Conservation (phyloP, 164 flowering plant species). For the Magnolia changhungtana region DNA sequence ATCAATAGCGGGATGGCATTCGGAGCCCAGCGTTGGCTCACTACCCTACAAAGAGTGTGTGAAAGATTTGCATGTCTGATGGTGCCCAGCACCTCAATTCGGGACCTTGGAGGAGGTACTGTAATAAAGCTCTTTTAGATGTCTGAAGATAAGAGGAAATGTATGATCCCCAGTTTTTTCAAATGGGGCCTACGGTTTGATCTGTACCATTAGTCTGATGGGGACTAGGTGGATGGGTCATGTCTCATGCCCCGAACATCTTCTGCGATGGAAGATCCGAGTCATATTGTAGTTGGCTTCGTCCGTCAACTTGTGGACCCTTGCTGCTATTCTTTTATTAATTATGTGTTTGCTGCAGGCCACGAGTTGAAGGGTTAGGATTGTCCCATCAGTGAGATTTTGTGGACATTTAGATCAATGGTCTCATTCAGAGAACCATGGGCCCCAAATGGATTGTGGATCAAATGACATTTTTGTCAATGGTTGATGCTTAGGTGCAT, state of each 20-base stretch:
- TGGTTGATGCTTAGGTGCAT: background rate
- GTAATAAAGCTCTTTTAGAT: background rate
- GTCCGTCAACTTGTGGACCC: background rate
- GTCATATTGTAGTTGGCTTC: background rate
- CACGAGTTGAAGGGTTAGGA: background rate
- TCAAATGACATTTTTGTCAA: background rate
- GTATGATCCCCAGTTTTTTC: background rate
- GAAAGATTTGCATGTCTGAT: constrained; percentile 33
- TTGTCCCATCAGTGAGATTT: too few species aligned
- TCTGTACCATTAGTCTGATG: background rate
- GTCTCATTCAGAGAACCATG: background rate
- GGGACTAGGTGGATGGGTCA: background rate
- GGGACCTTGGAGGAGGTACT: constrained; percentile 31
- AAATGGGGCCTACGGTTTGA: background rate
- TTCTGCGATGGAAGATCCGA: background rate
- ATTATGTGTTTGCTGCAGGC: background rate
- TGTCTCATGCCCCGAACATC: background rate
- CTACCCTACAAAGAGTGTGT: constrained; percentile 43
- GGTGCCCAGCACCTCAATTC: constrained; percentile 16
- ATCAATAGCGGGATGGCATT: constrained; percentile 43
- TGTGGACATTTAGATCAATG: background rate
- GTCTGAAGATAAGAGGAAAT: background rate
- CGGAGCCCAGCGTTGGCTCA: constrained; percentile 52
- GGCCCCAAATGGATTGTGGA: background rate
- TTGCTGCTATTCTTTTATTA: background rate